Evolutionary conservation across 2,329 filamentous ascomycete species (phyloP), one percentile per base, ranked within the genome.

Genomic region (Conoideocrella luteorostrata): DNA sequence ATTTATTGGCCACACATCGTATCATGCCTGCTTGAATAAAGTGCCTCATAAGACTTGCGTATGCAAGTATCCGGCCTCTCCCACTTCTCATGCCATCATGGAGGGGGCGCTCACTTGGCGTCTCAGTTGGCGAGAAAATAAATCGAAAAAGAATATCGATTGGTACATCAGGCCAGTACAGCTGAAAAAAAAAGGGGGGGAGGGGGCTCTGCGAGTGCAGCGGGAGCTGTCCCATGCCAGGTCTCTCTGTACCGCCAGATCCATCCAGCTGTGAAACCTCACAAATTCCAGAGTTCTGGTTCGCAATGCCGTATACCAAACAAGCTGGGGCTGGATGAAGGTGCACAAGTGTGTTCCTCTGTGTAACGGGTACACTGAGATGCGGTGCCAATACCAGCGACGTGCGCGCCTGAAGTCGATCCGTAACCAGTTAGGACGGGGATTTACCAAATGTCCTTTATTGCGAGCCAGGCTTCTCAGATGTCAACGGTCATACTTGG

Each of bases 111-210:
- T 26, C 30, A 20, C 29, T 32, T 34, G 41, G 26, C 46, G 46
- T 47, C 46, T 45, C 46, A 47, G 34, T 47, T 47, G 40, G 46
- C 46, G 46, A 47, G 42, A 32, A 24, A 28, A 20, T 32, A 15
- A 32, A 26, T 41, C 28, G 28, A 36, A 18, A 38, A 32, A 23
- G 32, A 39, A 43, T 37, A 24, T 7, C 23, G n/a, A 26, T 22
- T 17, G 39, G 9, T 12, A 24, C 17, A 12, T 11, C 15, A 13
- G 22, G 22, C 13, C 15, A 41, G 11, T 20, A 39, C 32, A 33
- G 33, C 24, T 32, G 24, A n/a, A 26, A 29, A 24, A 18, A 12
- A 26, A 21, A 28, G 7, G 4, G 7, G 33, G 22, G n/a, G n/a
- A n/a, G n/a, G n/a, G n/a, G n/a, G n/a, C n/a, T n/a, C n/a, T n/a